These are phyloP conservation scores for Venturiaceae sp. DNA, from an alignment of 2,329 filamentous ascomycete species.

Conservation along the genomic window DNA sequence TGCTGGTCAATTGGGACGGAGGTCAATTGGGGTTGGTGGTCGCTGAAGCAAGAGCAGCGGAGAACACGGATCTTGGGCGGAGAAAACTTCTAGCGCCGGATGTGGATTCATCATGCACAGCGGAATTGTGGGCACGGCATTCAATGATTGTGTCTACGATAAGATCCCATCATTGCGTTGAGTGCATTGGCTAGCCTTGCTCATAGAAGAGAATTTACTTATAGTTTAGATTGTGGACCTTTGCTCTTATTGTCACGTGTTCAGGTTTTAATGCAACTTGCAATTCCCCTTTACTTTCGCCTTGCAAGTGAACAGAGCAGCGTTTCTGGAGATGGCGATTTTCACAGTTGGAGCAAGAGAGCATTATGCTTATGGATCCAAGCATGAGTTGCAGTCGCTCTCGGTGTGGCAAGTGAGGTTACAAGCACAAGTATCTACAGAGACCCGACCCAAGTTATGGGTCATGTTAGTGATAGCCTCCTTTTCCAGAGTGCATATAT, in stretches of 20 bases:
- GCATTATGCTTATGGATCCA: background rate
- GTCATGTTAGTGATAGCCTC: background rate
- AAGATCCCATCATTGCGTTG: background rate
- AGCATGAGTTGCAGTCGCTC: background rate
- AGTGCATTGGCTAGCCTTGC: no score
- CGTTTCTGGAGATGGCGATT: background rate
- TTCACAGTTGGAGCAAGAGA: background rate
- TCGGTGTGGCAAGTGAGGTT: background rate
- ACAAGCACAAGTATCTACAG: background rate
- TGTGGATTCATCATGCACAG: no score
- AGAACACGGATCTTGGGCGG: background rate
- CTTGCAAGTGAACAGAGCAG: background rate
- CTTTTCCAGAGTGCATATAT: background rate
- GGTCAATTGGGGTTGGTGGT: background rate
- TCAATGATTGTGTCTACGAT: background rate
- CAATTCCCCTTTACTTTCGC: no score
- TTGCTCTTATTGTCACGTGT: no score
- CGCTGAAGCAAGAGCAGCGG: background rate
- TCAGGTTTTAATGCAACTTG: no score
- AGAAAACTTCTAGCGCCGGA: background rate
- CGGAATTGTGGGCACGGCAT: background rate
- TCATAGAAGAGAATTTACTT: no score
- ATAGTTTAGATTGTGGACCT: no score
- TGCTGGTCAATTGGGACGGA: conserved; percentile 36
- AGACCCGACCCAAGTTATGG: background rate